Base-by-base conservation (phyloP, 2,329 filamentous ascomycete species). In the Fusarium sp. region DNA sequence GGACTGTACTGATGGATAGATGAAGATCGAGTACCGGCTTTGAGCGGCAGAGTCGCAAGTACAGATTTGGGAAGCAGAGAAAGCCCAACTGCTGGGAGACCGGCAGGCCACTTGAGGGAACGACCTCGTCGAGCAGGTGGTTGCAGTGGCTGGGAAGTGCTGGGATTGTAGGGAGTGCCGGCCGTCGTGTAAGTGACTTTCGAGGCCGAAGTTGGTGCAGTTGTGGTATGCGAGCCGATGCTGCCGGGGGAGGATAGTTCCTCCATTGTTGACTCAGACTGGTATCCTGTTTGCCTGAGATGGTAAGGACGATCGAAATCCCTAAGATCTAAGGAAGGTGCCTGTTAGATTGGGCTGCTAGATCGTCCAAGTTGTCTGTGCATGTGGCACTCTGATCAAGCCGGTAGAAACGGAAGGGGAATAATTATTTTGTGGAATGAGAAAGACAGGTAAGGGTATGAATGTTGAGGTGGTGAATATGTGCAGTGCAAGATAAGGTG, bases 111-210 rank as follows among this genome's bases (percentile, higher is more conserved):
- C 74, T 83, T 84, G 67, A 80, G 70, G 33, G 80, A 78, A 52
- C 85, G 82, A 17, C 83, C 83, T 65, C 84, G 83, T 55, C 85
- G 83, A 57, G 82, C 75, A 32, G 85, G 85, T 44, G 85, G 80
- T 63, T 86, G 84, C 26, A 87, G 77, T 15, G 83, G 82, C 41
- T 81, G 78, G 15, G 79, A 74, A 15, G 79, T 75, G 59, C 79
- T 79, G 4, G 84, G 83, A 33, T 85, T 84, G 75, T 85, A 87
- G 46, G 86, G 78, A 6, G 85, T 86, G n/a, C 85, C 85, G 22
- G 85, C 85, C 9, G 85, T 87, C 17, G 84, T 87, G 71, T 86
- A 87, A 44, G 81, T 83, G 26, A 78, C 78, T 55, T 72, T 77
- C 58, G 62, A 68, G 35, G 70, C 61, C 37, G 70, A 69, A 28